Conservation (phyloP, 2,329 filamentous ascomycete species). For the Immersiporthe knoxdaviesiana region DNA sequence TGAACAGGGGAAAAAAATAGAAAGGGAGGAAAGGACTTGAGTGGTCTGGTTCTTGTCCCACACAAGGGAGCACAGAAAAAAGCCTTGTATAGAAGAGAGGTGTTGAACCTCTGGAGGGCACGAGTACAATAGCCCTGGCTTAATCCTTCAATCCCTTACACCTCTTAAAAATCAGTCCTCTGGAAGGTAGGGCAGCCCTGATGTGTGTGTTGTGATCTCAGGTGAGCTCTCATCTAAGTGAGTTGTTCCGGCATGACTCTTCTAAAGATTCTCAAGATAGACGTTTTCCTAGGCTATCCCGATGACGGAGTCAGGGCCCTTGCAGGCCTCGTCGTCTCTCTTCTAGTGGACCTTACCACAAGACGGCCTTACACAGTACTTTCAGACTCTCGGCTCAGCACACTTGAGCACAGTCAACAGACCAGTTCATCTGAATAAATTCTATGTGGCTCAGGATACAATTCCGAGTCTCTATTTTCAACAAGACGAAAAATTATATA, state of each 20-base stretch:
- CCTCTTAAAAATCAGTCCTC: background rate
- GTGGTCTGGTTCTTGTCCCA: background rate
- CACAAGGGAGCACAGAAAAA: background rate
- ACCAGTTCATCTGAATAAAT: too few species aligned
- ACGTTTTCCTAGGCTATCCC: slow-evolving; percentile 23
- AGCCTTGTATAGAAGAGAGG: slow-evolving; percentile 3
- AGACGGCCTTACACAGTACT: background rate
- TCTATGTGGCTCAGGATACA: too few species aligned
- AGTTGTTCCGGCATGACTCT: slow-evolving; percentile 17
- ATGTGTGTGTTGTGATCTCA: slow-evolving; percentile 5
- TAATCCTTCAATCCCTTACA: background rate
- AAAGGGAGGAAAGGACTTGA: background rate
- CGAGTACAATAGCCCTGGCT: background rate
- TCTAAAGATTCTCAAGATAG: slow-evolving; percentile 10
- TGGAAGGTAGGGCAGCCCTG: background rate
- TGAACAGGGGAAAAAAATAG: background rate
- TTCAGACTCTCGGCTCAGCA: background rate
- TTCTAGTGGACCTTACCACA: slow-evolving; percentile 6
- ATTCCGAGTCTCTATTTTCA: too few species aligned
- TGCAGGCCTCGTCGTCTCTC: slow-evolving; percentile 12
- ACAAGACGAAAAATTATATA: too few species aligned
- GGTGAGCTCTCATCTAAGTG: slow-evolving; percentile 2
- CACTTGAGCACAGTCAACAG: background rate
- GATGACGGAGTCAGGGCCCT: slow-evolving; percentile 28
- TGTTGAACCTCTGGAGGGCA: slow-evolving; percentile 22